Percentiles rank a stretch among this genome's conserved stretches.
These are phyloP conservation scores for Fraxinus pennsylvanica DNA, from an alignment of 257 asterid genomes.

Conservation along the genomic window DNA sequence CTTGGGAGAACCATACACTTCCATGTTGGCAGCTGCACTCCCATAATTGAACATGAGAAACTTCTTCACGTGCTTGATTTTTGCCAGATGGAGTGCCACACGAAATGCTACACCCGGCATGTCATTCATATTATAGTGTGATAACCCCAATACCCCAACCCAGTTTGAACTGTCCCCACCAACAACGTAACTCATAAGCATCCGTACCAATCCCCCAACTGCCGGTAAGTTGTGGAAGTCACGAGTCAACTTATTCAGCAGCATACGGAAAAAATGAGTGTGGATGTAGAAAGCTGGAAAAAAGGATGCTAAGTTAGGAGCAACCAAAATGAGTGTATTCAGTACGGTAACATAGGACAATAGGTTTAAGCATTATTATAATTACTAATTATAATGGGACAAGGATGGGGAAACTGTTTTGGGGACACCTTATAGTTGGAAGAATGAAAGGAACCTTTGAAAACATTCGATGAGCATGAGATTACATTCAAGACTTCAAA, in stretches of 20 bases:
- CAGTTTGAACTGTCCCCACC: slow-evolving; percentile 99
- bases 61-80: slow-evolving; percentile 70
- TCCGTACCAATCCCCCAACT: slow-evolving; percentile 93
- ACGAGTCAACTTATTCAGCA: slow-evolving; percentile 80
- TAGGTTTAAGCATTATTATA: no score
- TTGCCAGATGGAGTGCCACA: slow-evolving; percentile 85
- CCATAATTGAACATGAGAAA: slow-evolving; percentile 88
- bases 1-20: slow-evolving; percentile 64
- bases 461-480: no score
- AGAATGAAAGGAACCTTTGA: no score
- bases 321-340: slow-evolving; percentile 14
- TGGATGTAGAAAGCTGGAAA: slow-evolving; percentile 93
- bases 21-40: slow-evolving; percentile 62
- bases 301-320: slow-evolving; percentile 63
- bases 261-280: slow-evolving; percentile 89
- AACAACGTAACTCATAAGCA: slow-evolving; percentile 81
- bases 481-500: no score
- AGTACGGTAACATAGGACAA: no score
- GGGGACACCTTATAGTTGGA: no score
- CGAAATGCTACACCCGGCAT: slow-evolving; percentile 91
- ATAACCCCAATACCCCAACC: slow-evolving; percentile 88
- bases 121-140: slow-evolving; percentile 97
- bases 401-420: no score
- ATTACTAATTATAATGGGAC: no score
- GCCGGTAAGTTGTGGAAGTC: slow-evolving; percentile 96